Base-by-base conservation (phyloP, 208 protist genomes). In the Trypanosoma conorhini region DNA sequence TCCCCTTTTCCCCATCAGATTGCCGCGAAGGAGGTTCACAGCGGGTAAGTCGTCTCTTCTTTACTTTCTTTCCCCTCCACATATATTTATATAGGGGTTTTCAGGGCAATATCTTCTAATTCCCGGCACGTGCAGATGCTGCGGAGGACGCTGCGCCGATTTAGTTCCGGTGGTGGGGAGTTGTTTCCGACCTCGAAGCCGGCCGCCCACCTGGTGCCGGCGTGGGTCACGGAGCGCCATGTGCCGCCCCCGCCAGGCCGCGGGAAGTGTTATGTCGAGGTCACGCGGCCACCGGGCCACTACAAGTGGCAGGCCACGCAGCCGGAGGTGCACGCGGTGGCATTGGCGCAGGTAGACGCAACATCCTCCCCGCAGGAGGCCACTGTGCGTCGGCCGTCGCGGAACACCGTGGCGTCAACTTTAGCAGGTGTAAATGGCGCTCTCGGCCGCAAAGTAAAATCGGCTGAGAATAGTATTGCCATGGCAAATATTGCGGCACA, bases 151-250 rank as follows among this genome's bases (percentile, higher is more conserved):
- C 35, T 79, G 55, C 57, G 50, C 15, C 65, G 66, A 24, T 79
- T 81, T 5, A 83, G 84, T 60, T 85, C 87, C 57, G 80, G 82
- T 50, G 84, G 91, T 30, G 90, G 88, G 21, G 86, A 93, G 19
- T 67, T 93, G 40, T 93, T 96, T 67, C 91, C 91, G 2, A 96
- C 86, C 5, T 90, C 77, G 48, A 96, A 96, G 77, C 73, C 71
- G 9, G 87, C 85, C 5, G 83, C 87, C 2, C 87, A 96, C 60
- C 77, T 96, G n/a, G 65, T 57, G 12, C 80, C 63, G 15, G 3
- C 62, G 40, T 96, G 85, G 85, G 60, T 96, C 58, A 77, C 89
- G 78, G 31, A 21, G 48, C 80, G 87, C 56, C 61, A 61, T 28
- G 67, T 82, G 21, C 82, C 81, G 15, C 82, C 67, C 35, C 73